phyloP scores from a whole-genome alignment of 495 filamentous ascomycete species.

The Parmelia sp. region DNA sequence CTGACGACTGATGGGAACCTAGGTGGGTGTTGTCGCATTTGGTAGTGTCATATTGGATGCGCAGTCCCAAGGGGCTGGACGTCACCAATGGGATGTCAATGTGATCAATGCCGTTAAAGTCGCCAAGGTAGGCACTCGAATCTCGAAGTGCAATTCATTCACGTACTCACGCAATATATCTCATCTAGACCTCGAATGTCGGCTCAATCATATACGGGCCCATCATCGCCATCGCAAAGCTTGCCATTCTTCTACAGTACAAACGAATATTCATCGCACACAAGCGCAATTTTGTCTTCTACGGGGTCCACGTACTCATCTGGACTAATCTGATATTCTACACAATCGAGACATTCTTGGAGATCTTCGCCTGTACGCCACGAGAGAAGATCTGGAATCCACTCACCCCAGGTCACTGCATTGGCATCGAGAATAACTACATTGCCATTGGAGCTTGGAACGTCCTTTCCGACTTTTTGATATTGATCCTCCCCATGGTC shows the following conservation, averaged over 20 bases:
- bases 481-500: constrained; percentile 5
- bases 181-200: neutral
- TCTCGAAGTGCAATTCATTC: neutral
- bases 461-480: constrained; percentile 1
- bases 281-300: neutral
- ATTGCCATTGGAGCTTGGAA: constrained; percentile 5
- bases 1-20: neutral
- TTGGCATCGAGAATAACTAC: constrained; percentile 5
- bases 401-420: constrained; percentile 1
- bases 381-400: constrained; percentile 13
- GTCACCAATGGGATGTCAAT: constrained; percentile 5
- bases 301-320: neutral
- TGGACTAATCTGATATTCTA: constrained; percentile 7
- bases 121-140: neutral
- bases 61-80: neutral
- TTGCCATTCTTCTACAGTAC: constrained; percentile 6
- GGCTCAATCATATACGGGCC: constrained; percentile 10
- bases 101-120: neutral
- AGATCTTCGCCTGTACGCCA: constrained; percentile 11
- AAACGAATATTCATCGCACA: constrained; percentile 3
- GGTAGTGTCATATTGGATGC: neutral
- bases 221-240: constrained; percentile 4
- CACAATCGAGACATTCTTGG: constrained; percentile 6
- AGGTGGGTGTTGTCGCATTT: neutral
- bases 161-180: neutral